Evolutionary conservation across 768 basidiomycete genomes (phyloP).

Genomic region (Naematelia encephala): DNA sequence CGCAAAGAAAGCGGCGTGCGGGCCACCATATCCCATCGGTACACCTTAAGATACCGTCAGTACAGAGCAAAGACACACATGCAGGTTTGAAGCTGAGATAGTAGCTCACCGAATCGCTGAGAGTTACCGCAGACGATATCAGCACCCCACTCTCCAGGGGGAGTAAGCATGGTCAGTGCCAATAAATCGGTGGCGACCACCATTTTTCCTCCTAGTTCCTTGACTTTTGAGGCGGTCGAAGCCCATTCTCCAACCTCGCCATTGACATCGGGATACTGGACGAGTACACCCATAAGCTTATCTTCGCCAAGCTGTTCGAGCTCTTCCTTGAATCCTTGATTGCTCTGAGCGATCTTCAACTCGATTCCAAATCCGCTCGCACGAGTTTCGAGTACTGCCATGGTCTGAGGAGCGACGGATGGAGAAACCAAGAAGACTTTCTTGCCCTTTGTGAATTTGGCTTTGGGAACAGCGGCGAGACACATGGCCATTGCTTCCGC

Average conservation of each 20-base stretch:
- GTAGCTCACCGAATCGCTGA: slow-evolving; percentile 73
- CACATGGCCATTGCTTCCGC: slow-evolving; percentile 98
- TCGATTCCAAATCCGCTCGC: slow-evolving; percentile 92
- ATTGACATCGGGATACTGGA: slow-evolving; percentile 92
- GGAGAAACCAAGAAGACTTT: slow-evolving; percentile 83
- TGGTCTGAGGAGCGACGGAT: slow-evolving; percentile 80
- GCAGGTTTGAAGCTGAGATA: no score
- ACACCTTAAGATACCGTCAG: no score
- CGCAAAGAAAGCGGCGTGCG: slow-evolving; percentile 96
- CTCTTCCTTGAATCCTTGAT: slow-evolving; percentile 57
- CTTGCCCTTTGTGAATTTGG: slow-evolving; percentile 59
- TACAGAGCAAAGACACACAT: no score
- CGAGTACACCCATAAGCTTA: slow-evolving; percentile 77
- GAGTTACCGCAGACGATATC: slow-evolving; percentile 94
- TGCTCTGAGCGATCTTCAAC: slow-evolving; percentile 65
- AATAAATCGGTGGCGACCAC: slow-evolving; percentile 87
- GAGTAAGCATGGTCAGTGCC: slow-evolving; percentile 84
- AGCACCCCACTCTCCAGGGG: slow-evolving; percentile 98
- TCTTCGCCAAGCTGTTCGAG: slow-evolving; percentile 51
- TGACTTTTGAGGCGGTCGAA: slow-evolving; percentile 64
- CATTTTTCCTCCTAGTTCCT: slow-evolving; percentile 73
- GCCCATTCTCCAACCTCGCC: slow-evolving; percentile 75
- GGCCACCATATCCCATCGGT: slow-evolving; percentile 93
- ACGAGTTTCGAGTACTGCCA: slow-evolving; percentile 82
- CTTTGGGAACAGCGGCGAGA: slow-evolving; percentile 56